phyloP scores from a whole-genome alignment of 345 rosid genomes.

The Populus tremula region DNA sequence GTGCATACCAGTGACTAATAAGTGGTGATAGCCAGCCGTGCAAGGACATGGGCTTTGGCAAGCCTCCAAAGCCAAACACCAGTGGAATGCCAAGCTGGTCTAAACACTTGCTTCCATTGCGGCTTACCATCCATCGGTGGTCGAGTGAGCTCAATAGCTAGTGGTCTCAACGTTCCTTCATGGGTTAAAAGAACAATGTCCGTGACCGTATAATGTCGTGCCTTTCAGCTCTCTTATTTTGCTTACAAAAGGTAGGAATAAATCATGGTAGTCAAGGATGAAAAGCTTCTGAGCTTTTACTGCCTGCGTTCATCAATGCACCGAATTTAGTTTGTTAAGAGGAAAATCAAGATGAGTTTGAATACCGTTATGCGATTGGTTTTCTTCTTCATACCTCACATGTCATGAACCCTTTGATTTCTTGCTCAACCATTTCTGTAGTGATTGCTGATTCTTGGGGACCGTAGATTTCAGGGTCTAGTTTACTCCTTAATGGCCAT shows the following conservation, averaged over 20 bases:
- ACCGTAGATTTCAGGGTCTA: conserved; percentile 66
- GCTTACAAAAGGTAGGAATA: conserved; percentile 58
- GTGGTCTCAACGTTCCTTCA: conserved; percentile 48
- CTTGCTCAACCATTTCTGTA: conserved; percentile 42
- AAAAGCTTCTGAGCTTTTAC: conserved; percentile 33
- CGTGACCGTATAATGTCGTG: conserved; percentile 60
- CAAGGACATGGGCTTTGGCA: conserved; percentile 63
- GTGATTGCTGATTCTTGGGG: conserved; percentile 66
- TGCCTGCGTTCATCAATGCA: conserved; percentile 9
- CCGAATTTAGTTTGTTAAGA: background rate
- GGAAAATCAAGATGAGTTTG: background rate
- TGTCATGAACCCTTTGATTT: conserved; percentile 58
- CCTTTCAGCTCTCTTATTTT: conserved; percentile 50
- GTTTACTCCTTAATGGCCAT: conserved; percentile 75
- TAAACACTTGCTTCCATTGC: conserved; percentile 60
- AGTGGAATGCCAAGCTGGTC: conserved; percentile 44
- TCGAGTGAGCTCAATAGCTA: conserved; percentile 65
- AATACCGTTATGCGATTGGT: too few relatives aligned
- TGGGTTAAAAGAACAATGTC: conserved; percentile 55
- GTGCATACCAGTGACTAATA: conserved; percentile 60
- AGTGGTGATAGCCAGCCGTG: conserved; percentile 69
- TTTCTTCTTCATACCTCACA: conserved; percentile 39
- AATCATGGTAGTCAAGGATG: conserved; percentile 58
- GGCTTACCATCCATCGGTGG: conserved; percentile 53
- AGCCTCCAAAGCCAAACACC: conserved; percentile 63